phyloP scores from a whole-genome alignment of 2,329 filamentous ascomycete species.

The Lecanoromycetidae sp. region DNA sequence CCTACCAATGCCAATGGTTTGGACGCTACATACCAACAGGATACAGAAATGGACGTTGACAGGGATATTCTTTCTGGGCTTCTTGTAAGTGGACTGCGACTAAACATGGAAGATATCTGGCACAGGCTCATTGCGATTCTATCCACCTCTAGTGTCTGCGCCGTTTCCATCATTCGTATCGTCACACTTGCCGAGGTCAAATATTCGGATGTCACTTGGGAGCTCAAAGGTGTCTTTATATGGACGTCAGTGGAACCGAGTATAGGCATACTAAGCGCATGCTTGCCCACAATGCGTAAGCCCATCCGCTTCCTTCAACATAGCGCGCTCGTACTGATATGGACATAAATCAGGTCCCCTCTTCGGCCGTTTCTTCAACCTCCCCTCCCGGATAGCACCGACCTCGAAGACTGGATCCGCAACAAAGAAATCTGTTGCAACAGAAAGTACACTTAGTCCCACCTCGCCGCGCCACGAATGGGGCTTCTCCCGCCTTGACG shows the following conservation, averaged over 20 bases:
- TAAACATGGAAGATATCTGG: too few relatives aligned
- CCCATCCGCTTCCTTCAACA: too few relatives aligned
- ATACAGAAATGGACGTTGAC: conserved; percentile 12
- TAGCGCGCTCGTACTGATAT: too few relatives aligned
- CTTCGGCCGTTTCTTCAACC: conserved; percentile 19
- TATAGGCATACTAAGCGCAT: conserved; percentile 28
- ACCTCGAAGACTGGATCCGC: background rate
- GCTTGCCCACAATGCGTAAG: conserved; percentile 24
- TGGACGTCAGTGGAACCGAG: conserved; percentile 28
- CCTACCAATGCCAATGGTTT: conserved; percentile 16
- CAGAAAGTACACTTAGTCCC: background rate
- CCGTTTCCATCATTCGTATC: conserved; percentile 6
- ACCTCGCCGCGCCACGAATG: background rate
- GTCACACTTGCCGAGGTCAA: background rate
- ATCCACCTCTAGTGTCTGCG: conserved; percentile 10
- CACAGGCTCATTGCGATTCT: too few relatives aligned
- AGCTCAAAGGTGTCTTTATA: conserved; percentile 24
- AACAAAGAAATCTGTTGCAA: background rate
- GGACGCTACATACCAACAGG: conserved; percentile 9
- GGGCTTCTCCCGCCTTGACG: background rate
- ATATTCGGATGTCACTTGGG: conserved; percentile 8
- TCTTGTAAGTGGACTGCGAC: conserved; percentile 20
- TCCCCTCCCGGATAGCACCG: background rate
- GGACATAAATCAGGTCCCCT: conserved; percentile 19
- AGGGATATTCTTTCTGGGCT: conserved; percentile 12